Evolutionary conservation across 306 rosid genomes (phyloP).

Genomic region (Elaeagnus macrophylla): DNA sequence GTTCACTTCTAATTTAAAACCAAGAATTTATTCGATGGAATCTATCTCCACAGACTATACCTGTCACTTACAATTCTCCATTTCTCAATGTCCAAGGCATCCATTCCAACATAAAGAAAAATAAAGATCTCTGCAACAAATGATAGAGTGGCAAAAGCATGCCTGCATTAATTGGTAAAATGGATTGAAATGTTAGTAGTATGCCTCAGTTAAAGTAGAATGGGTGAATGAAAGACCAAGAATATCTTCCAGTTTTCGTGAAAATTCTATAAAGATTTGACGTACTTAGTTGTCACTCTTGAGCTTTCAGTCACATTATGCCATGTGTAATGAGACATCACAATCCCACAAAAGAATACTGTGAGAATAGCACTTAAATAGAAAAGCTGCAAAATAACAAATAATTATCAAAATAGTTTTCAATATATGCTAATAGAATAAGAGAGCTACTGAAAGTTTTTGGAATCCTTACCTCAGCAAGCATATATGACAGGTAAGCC

Average conservation of each 20-base stretch:
- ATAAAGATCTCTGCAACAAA: slow-evolving; percentile 84
- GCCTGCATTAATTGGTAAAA: slow-evolving; percentile 43
- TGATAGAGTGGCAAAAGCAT: slow-evolving; percentile 85
- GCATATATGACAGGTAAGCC: slow-evolving; percentile 93
- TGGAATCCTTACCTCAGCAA: slow-evolving; percentile 60
- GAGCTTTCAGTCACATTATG: slow-evolving; percentile 94
- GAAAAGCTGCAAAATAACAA: slow-evolving; percentile 60
- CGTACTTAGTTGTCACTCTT: slow-evolving; percentile 94
- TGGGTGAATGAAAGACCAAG: slow-evolving; percentile 11
- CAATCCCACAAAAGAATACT: slow-evolving; percentile 95
- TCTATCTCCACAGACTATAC: slow-evolving; percentile 26
- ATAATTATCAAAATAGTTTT: slow-evolving; percentile 4
- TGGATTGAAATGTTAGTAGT: slow-evolving; percentile 13
- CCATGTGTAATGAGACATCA: slow-evolving; percentile 99
- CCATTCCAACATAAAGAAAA: slow-evolving; percentile 98
- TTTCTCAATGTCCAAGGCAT: slow-evolving; percentile 89
- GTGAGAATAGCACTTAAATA: slow-evolving; percentile 87
- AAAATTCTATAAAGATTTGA: slow-evolving; percentile 7
- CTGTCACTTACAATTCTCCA: slow-evolving; percentile 79
- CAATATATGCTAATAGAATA: slow-evolving; percentile 3
- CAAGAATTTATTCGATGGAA: slow-evolving; percentile 6
- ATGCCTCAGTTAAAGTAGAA: not conserved
- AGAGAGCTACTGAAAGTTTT: slow-evolving; percentile 3
- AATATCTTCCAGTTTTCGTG: slow-evolving; percentile 4
- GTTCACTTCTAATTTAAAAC: not conserved